Percentiles rank a stretch among this genome's conserved stretches.
Conservation (phyloP, 768 basidiomycete genomes). For the Ramaria sp. region DNA sequence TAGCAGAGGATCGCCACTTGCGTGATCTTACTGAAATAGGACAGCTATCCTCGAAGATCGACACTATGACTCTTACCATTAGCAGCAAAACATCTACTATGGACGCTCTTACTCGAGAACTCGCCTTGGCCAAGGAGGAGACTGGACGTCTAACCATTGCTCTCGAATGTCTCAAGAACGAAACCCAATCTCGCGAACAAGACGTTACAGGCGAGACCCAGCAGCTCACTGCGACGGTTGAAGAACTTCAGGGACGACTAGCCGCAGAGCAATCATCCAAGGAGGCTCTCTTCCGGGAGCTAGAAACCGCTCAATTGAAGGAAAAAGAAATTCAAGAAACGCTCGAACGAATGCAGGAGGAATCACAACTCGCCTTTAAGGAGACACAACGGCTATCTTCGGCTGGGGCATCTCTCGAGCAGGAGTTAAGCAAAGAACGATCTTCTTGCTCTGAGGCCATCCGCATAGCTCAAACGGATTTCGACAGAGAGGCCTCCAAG, state of each 20-base stretch:
- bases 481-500: background rate
- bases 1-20: conserved; percentile 25
- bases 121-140: conserved; percentile 11
- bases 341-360: background rate
- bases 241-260: conserved; percentile 24
- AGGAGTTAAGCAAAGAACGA: background rate
- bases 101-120: conserved; percentile 11
- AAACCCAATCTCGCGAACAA: background rate
- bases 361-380: background rate
- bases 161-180: conserved; percentile 13
- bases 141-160: background rate
- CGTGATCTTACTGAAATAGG: conserved; percentile 23
- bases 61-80: conserved; percentile 14
- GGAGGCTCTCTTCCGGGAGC: conserved; percentile 25
- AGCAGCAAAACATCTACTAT: conserved; percentile 13
- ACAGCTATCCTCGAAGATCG: conserved; percentile 21
- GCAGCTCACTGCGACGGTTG: conserved; percentile 16
- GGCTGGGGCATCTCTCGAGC: background rate
- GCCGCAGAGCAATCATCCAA: conserved; percentile 24
- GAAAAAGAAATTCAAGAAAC: background rate
- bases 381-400: background rate
- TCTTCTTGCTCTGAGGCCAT: background rate
- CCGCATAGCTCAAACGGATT: background rate
- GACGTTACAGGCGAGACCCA: conserved; percentile 8
- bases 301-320: conserved; percentile 15